Evolutionary conservation across 129 eudicot species (phyloP).

Genomic region (Flaveria robusta): DNA sequence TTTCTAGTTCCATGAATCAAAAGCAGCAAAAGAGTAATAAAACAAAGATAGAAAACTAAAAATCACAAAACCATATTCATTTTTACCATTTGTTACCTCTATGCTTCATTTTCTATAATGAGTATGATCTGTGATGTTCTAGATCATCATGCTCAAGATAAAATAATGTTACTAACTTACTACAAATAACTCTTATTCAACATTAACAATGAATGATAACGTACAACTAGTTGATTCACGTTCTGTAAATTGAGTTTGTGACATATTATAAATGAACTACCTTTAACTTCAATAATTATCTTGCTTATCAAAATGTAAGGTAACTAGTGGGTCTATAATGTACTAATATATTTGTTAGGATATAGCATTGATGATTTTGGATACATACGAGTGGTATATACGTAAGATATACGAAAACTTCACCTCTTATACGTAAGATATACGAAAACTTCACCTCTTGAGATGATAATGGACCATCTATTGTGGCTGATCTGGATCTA

Average conservation of each 20-base stretch:
- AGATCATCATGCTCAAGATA: constrained; percentile 10
- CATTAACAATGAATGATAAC: not conserved
- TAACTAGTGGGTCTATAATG: not conserved
- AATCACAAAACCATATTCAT: too few relatives aligned
- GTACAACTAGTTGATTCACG: not conserved
- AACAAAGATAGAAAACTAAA: too few relatives aligned
- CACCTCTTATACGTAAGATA: constrained; percentile 29
- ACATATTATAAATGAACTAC: not conserved
- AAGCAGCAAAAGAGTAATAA: too few relatives aligned
- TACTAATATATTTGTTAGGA: not conserved
- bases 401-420: constrained; percentile 25
- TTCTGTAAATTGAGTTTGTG: not conserved
- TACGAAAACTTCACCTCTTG: constrained; percentile 23
- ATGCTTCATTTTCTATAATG: not conserved
- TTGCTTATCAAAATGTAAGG: constrained; percentile 2
- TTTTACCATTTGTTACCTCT: too few relatives aligned
- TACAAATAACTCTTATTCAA: not conserved
- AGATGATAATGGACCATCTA: constrained; percentile 9
- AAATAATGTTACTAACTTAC: not conserved
- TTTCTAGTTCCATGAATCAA: too few relatives aligned
- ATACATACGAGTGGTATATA: constrained; percentile 21
- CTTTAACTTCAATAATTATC: not conserved
- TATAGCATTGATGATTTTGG: not conserved
- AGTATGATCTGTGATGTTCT: not conserved
- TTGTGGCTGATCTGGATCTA: constrained; percentile 32